These are phyloP conservation scores for Jasminum sambac DNA, from an alignment of 257 asterid genomes.

Conservation along the genomic window DNA sequence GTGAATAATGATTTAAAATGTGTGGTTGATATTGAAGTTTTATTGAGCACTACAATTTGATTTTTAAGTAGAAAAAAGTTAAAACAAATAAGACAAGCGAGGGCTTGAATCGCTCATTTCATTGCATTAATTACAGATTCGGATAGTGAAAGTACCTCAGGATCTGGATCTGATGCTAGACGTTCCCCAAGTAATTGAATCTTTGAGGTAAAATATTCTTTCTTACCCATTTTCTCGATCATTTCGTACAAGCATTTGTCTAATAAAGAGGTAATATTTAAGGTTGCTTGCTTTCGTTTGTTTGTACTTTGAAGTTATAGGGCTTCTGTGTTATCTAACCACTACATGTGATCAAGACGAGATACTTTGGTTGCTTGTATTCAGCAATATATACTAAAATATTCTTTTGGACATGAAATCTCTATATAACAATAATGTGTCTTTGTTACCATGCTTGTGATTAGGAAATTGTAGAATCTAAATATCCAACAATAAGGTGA, in stretches of 20 bases:
- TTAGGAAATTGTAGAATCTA: constrained; percentile 5
- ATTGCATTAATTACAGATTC: constrained; percentile 51
- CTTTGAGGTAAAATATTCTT: constrained; percentile 40
- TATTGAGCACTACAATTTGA: too few species aligned
- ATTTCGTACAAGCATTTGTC: background rate
- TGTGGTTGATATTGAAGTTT: too few species aligned
- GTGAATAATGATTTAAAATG: too few species aligned
- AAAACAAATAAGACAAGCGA: too few species aligned
- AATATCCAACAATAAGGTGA: too few species aligned
- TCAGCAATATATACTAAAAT: background rate
- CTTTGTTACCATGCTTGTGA: background rate
- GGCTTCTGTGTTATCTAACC: constrained; percentile 9
- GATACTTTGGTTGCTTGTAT: constrained; percentile 15
- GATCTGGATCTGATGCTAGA: constrained; percentile 61
- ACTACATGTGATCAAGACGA: background rate
- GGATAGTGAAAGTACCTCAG: constrained; percentile 68
- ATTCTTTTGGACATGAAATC: background rate
- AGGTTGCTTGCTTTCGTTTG: constrained; percentile 1
- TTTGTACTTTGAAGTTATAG: background rate
- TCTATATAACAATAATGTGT: background rate
- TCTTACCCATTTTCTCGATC: background rate
- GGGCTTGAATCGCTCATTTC: constrained; percentile 17
- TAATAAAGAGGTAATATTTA: background rate
- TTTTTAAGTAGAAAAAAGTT: too few species aligned
- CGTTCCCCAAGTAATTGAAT: constrained; percentile 43